Evolutionary conservation across 1,284 basidiomycete genomes (phyloP), one percentile per base, ranked within the genome.

Genomic region (Lentinula novae-zelandiae): DNA sequence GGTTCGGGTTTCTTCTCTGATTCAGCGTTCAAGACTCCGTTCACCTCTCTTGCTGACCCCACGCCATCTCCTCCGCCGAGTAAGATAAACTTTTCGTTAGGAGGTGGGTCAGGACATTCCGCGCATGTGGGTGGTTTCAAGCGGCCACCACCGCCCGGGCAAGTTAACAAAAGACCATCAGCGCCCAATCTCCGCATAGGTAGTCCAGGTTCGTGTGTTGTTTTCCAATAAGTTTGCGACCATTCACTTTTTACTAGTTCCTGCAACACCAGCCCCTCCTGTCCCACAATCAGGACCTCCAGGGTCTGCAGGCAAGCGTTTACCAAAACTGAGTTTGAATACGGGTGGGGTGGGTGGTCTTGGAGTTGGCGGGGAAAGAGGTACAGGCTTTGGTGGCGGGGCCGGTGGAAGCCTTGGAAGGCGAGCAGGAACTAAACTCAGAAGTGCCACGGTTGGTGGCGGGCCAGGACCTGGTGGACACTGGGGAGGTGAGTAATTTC

Each of bases 151-250:
- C 82, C 74, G 22, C 75, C 80, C 22, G 49, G 27, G 9, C 42
- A 46, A 20, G 33, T 56, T 9, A 79, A 78, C 34, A 76, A 84
- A 17, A 77, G 85, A 58, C 84, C 86, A 2, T 88, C 85, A 63
- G 81, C 78, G 5, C 85, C 88, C 3, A 83, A 83, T 62, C 76
- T 91, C 33, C 39, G 54, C n/a, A 42, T 46, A 31, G 42, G 40
- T 27, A 46, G 12, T 31, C 34, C 27, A 56, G 54, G 54, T 56
- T 46, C 8, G 40, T 56, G 10, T 33, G 5, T 46, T n/a, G 3
- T 33, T 44, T 9, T 31, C 10, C 31, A 22, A 42, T 42, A 12
- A 4, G 13, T 46, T 46, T 22, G 6, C 20, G 22, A 22, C 5
- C n/a, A 46, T 6, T 17, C 9, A 22, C 31, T 33, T 46, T 5